Evolutionary conservation across 2,329 filamentous ascomycete genomes (phyloP).

Genomic region (Fusarium hostae): DNA sequence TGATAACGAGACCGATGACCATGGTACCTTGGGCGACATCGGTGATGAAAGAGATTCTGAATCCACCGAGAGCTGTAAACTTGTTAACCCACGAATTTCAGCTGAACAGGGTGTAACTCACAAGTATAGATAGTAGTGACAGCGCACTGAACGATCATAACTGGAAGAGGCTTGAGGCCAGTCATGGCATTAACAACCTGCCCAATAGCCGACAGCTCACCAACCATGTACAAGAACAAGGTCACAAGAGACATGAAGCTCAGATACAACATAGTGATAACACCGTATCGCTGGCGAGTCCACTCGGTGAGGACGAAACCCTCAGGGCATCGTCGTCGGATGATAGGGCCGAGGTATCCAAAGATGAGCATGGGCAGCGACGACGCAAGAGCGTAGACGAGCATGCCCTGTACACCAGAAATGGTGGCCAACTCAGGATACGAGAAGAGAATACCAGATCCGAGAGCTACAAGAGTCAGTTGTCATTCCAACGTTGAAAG

Average conservation of each 20-base stretch:
- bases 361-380: slow-evolving; percentile 79
- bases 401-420: slow-evolving; percentile 79
- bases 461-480: slow-evolving; percentile 74
- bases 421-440: slow-evolving; percentile 86
- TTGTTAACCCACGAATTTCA: no score
- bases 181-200: slow-evolving; percentile 81
- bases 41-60: slow-evolving; percentile 85
- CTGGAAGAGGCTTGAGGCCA: slow-evolving; percentile 77
- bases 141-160: slow-evolving; percentile 80
- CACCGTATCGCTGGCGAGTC: slow-evolving; percentile 82
- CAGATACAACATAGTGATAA: slow-evolving; percentile 75
- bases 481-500: slow-evolving; percentile 31
- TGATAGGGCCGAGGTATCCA: slow-evolving; percentile 78
- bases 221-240: slow-evolving; percentile 87
- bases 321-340: slow-evolving; percentile 81
- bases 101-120: slow-evolving; percentile 62
- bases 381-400: slow-evolving; percentile 80
- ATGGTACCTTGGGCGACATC: slow-evolving; percentile 84
- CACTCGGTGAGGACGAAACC: slow-evolving; percentile 88
- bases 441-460: slow-evolving; percentile 84
- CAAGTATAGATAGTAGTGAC: slow-evolving; percentile 88
- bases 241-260: slow-evolving; percentile 83
- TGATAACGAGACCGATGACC: slow-evolving; percentile 78
- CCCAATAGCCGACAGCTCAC: slow-evolving; percentile 82
- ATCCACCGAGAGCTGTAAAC: slow-evolving; percentile 79